Evolutionary conservation across 768 basidiomycete genomes (phyloP).

Genomic region (Lentinula sp.): DNA sequence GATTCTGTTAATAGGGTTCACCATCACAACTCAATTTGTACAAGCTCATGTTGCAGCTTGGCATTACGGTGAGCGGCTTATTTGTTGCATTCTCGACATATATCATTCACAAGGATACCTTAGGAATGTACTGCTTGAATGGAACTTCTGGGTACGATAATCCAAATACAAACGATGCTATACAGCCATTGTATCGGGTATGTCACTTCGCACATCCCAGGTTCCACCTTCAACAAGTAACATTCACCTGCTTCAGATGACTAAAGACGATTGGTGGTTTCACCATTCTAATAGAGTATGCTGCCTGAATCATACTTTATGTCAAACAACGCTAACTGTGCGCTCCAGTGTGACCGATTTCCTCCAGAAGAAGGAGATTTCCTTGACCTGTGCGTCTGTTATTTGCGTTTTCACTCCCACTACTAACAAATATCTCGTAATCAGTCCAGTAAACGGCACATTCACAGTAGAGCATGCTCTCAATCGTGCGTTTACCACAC

Average conservation of each 20-base stretch:
- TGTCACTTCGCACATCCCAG: not conserved
- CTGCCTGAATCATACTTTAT: not conserved
- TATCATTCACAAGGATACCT: not conserved
- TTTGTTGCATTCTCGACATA: not conserved
- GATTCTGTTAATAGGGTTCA: not conserved
- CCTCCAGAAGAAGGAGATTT: slow-evolving; percentile 36
- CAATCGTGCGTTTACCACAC: slow-evolving; percentile 36
- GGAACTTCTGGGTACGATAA: slow-evolving; percentile 21
- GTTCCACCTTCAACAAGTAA: not conserved
- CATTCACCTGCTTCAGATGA: slow-evolving; percentile 16
- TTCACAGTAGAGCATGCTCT: slow-evolving; percentile 37
- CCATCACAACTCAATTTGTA: not conserved
- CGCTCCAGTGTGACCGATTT: slow-evolving; percentile 35
- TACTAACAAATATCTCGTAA: not conserved
- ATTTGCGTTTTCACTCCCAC: not conserved
- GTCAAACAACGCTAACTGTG: not conserved
- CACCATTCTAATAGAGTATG: slow-evolving; percentile 31
- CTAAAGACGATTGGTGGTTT: slow-evolving; percentile 34
- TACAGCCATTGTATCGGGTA: slow-evolving; percentile 29
- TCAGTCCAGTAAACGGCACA: slow-evolving; percentile 32
- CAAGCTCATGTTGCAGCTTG: slow-evolving; percentile 9
- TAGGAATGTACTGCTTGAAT: slow-evolving; percentile 11
- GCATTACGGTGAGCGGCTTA: slow-evolving; percentile 2
- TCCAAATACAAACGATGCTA: slow-evolving; percentile 22
- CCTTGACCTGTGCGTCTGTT: slow-evolving; percentile 31